Evolutionary conservation across 2,329 filamentous ascomycete genomes (phyloP).

Genomic region (Pseudogymnoascus sp.): DNA sequence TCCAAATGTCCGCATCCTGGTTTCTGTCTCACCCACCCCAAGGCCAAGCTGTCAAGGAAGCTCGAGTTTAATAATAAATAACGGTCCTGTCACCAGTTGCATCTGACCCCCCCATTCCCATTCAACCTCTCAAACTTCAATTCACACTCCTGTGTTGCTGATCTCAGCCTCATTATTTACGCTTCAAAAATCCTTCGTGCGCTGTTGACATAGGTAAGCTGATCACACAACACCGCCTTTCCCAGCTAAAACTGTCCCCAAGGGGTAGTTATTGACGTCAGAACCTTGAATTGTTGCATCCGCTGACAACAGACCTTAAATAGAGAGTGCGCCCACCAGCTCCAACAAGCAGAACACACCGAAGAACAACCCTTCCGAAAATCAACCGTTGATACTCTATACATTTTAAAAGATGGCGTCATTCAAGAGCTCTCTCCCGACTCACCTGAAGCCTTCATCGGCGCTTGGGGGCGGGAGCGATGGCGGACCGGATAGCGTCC

Average conservation of each 20-base stretch:
- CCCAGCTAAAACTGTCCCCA: background rate
- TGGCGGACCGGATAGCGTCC: conserved; percentile 36
- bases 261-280: conserved; percentile 7
- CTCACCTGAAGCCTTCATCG: conserved; percentile 67
- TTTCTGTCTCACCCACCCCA: conserved; percentile 8
- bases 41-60: conserved; percentile 8
- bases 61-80: conserved; percentile 10
- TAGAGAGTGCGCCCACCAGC: conserved; percentile 5
- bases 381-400: background rate
- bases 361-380: conserved; percentile 16
- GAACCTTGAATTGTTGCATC: background rate
- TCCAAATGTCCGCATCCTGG: conserved; percentile 6
- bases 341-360: conserved; percentile 6
- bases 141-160: background rate
- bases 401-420: conserved; percentile 50
- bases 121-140: conserved; percentile 1
- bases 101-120: conserved; percentile 1
- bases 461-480: conserved; percentile 33
- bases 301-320: conserved; percentile 1
- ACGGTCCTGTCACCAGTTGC: background rate
- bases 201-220: conserved; percentile 8
- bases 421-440: conserved; percentile 69
- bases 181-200: conserved; percentile 8
- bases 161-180: conserved; percentile 7
- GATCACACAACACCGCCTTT: background rate